Percentiles rank a stretch among this genome's conserved stretches.
Conservation (phyloP, 2,329 filamentous ascomycete genomes). For the Hypoxylon sp. region DNA sequence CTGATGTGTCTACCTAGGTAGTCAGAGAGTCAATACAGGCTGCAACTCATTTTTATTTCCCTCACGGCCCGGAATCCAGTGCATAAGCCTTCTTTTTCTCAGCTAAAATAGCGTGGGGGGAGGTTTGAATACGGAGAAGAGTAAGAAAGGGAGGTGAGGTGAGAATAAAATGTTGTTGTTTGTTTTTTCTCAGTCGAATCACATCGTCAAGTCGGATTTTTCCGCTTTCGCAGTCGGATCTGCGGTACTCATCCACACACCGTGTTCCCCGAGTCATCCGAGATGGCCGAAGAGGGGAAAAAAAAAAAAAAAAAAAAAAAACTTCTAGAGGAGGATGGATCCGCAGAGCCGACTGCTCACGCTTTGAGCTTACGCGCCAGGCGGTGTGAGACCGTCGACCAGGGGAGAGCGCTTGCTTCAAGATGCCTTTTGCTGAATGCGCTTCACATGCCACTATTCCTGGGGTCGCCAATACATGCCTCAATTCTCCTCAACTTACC, state of each 20-base stretch:
- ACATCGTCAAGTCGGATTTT: background rate
- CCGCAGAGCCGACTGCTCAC: background rate
- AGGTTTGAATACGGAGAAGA: background rate
- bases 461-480: background rate
- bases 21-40: background rate
- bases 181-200: background rate
- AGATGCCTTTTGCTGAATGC: background rate
- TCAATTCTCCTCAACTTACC: no score
- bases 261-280: background rate
- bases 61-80: background rate
- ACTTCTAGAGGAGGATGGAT: background rate
- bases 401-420: background rate
- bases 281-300: background rate
- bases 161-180: background rate
- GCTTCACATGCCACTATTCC: background rate
- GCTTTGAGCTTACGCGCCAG: background rate
- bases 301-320: background rate
- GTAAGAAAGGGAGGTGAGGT: background rate
- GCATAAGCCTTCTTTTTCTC: background rate
- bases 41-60: background rate
- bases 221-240: background rate
- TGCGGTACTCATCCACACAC: background rate
- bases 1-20: background rate
- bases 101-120: background rate
- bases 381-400: constrained; percentile 2